phyloP scores from a whole-genome alignment of 371 early-diverging fungal species.

The Rhizopus delemar region DNA sequence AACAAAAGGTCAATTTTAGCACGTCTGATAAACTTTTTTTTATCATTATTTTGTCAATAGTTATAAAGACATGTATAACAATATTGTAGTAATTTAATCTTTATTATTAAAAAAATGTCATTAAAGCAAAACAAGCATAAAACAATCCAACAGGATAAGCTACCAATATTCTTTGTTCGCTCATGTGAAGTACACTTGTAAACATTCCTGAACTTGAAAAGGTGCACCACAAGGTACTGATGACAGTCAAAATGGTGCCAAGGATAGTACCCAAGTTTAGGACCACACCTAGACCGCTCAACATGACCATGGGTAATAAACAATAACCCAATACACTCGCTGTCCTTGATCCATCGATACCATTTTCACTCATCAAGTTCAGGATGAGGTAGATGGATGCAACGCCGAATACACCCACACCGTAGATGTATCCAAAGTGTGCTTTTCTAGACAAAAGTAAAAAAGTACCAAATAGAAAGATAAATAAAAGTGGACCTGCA shows the following conservation, averaged over 20 bases:
- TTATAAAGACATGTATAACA: no score
- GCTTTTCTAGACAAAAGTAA: slow-evolving; percentile 85
- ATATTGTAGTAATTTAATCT: no score
- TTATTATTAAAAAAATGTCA: slow-evolving; percentile 81
- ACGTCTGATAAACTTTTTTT: no score
- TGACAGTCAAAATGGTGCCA: slow-evolving; percentile 58
- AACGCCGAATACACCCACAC: slow-evolving; percentile 90
- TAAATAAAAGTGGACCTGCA: slow-evolving; percentile 92
- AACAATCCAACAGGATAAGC: slow-evolving; percentile 96
- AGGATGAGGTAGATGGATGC: slow-evolving; percentile 83
- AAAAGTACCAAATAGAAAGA: slow-evolving; percentile 87
- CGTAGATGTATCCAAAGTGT: slow-evolving; percentile 97
- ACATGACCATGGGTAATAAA: slow-evolving; percentile 90
- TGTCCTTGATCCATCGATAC: slow-evolving; percentile 85
- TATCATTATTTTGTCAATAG: no score
- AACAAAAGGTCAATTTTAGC: no score
- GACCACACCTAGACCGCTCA: slow-evolving; percentile 66
- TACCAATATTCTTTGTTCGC: slow-evolving; percentile 90
- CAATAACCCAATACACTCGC: slow-evolving; percentile 98
- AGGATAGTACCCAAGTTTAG: slow-evolving; percentile 54
- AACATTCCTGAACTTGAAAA: slow-evolving; percentile 95
- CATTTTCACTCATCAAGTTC: slow-evolving; percentile 91
- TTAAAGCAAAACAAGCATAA: slow-evolving; percentile 92
- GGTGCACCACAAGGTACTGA: slow-evolving; percentile 93
- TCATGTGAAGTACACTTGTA: slow-evolving; percentile 89